Base-by-base conservation (phyloP, 1,284 basidiomycete species). In the Austropuccinia psidii region DNA sequence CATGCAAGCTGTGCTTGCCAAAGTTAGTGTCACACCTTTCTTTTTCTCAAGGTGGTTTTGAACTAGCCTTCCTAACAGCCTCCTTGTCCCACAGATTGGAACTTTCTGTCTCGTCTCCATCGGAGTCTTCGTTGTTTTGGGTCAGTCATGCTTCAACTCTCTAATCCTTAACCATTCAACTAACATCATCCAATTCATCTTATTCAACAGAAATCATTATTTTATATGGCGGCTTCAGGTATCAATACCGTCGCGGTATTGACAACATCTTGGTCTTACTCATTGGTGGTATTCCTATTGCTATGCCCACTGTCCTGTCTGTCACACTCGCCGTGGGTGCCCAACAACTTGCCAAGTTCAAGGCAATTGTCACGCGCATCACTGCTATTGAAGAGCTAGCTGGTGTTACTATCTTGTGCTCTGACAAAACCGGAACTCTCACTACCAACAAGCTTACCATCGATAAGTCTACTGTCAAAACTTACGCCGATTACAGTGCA, bases 401-500 rank as follows among this genome's bases (percentile, higher is more conserved):
- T 60, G 93, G 93, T 84, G 93, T 96, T 79, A 95, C 93, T 80
- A 96, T 97, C 79, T 85, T 97, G 74, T 95, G 93, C 84, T 95
- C 93, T 74, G 93, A 96, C 86, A 95, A 96, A 87, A 96, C 93
- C 37, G 92, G 93, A 83, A 96, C 93, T 64, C 87, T 96, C 75
- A 97, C 94, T 78, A 95, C 94, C 85, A 97, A 97, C 88, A 96
- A 98, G 85, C 90, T 98, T 79, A 96, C 93, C 80, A 96, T 98
- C 79, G 93, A 98, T 84, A 90, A 87, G 80, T 86, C 88, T 80
- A 93, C 92, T 78, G 89, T 98, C 83, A 89, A 89, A 80, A 93
- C 90, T 39, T 97, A 97, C 83, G 89, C 89, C 75, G 86, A 89
- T 77, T 94, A 92, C 86, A 87, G 87, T 74, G 85, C 89, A 52